phyloP scores from a whole-genome alignment of 2,329 filamentous ascomycete species.

The Cordyceps tenuipes region DNA sequence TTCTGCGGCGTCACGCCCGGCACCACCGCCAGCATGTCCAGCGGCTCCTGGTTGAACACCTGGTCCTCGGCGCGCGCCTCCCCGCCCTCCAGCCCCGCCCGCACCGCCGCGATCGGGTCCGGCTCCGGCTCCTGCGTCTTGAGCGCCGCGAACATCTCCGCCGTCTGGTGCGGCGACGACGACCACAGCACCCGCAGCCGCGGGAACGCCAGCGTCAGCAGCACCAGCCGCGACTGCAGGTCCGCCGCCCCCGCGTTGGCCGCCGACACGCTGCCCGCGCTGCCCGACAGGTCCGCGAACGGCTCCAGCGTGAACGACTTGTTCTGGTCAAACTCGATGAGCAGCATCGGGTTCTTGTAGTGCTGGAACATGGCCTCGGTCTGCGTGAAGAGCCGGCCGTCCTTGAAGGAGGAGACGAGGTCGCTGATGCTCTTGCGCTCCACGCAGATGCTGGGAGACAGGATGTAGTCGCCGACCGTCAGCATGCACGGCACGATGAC shows the following conservation, averaged over 20 bases:
- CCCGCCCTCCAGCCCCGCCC: conserved; percentile 59
- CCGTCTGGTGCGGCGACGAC: conserved; percentile 86
- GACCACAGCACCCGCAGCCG: conserved; percentile 89
- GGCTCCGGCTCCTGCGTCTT: conserved; percentile 88
- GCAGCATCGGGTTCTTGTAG: conserved; percentile 80
- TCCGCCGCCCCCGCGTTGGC: conserved; percentile 59
- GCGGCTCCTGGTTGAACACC: conserved; percentile 73
- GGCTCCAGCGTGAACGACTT: conserved; percentile 93
- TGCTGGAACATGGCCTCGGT: conserved; percentile 90
- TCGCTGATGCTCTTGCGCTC: conserved; percentile 92
- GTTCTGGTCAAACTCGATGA: conserved; percentile 97
- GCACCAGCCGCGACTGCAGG: conserved; percentile 82
- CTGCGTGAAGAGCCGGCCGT: conserved; percentile 86
- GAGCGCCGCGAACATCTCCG: conserved; percentile 89
- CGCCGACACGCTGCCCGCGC: conserved; percentile 53
- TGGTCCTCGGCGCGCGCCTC: conserved; percentile 55
- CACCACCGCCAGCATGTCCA: conserved; percentile 81
- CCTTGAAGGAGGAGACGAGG: conserved; percentile 82
- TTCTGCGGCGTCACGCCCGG: conserved; percentile 79
- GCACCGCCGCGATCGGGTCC: conserved; percentile 79
- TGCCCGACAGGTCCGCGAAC: conserved; percentile 58
- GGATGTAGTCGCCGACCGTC: conserved; percentile 91
- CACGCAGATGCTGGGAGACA: conserved; percentile 84
- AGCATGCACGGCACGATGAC: conserved; percentile 89
- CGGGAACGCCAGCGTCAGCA: conserved; percentile 87